Percentiles rank a stretch among this genome's conserved stretches.
Evolutionary conservation across 2,329 filamentous ascomycete genomes (phyloP).

Genomic region (Claviceps africana): DNA sequence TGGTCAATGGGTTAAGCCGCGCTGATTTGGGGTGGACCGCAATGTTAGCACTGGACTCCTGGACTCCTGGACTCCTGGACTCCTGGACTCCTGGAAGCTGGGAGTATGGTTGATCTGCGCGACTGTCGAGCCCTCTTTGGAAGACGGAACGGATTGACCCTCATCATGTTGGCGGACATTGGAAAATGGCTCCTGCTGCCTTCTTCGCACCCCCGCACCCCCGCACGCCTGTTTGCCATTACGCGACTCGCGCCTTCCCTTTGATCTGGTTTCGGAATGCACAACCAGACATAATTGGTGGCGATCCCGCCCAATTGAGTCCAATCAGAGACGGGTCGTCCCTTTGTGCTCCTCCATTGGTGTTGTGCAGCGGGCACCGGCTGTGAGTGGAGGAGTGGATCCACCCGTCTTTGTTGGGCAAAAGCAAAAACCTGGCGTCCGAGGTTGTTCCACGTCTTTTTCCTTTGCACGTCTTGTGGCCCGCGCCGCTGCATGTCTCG

Average conservation of each 20-base stretch:
- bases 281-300: conserved; percentile 1
- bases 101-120: not conserved
- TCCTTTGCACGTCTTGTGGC: conserved; percentile 3
- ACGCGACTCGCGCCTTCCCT: not conserved
- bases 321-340: conserved; percentile 4
- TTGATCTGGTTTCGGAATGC: not conserved
- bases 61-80: too few relatives aligned
- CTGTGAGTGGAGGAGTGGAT: not conserved
- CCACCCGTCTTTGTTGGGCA: too few relatives aligned
- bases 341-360: not conserved
- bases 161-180: not conserved
- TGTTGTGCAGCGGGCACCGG: not conserved
- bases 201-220: too few relatives aligned
- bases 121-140: not conserved
- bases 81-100: too few relatives aligned
- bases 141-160: not conserved
- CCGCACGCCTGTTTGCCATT: not conserved
- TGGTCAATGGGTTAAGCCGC: not conserved
- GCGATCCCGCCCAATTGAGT: not conserved
- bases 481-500: conserved; percentile 6
- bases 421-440: too few relatives aligned
- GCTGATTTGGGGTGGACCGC: too few relatives aligned
- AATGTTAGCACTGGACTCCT: too few relatives aligned
- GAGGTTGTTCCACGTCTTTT: not conserved
- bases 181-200: too few relatives aligned